phyloP scores from a whole-genome alignment of 805 yeast species.

The Zygosaccharomyces lentus region DNA sequence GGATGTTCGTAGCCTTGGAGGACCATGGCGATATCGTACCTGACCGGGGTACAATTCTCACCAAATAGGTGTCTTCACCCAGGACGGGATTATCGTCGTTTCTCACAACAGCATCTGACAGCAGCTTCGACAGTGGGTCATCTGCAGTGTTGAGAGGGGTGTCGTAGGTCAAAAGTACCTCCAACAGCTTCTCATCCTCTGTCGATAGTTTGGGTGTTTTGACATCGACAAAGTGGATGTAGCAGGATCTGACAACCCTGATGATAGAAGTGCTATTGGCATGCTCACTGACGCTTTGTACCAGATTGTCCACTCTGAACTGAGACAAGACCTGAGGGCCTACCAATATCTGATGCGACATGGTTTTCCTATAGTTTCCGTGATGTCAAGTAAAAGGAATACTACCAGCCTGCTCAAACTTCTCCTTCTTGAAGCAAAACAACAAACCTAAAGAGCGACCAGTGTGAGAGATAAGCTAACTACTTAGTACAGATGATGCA shows the following conservation, averaged over 20 bases:
- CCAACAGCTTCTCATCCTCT: slow-evolving; percentile 46
- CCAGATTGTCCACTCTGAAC: slow-evolving; percentile 73
- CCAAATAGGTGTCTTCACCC: slow-evolving; percentile 48
- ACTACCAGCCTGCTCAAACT: neutral
- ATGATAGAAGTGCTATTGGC: slow-evolving; percentile 62
- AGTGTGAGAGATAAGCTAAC: neutral
- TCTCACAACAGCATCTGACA: slow-evolving; percentile 29
- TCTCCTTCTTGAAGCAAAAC: neutral
- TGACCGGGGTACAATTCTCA: slow-evolving; percentile 82
- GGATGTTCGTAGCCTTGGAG: slow-evolving; percentile 94
- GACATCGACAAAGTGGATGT: slow-evolving; percentile 74
- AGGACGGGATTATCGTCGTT: slow-evolving; percentile 23
- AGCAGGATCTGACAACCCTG: slow-evolving; percentile 65
- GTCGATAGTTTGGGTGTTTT: slow-evolving; percentile 36
- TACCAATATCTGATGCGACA: slow-evolving; percentile 55
- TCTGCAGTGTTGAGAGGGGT: slow-evolving; percentile 47
- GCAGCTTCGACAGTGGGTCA: slow-evolving; percentile 36
- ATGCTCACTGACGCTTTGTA: slow-evolving; percentile 65
- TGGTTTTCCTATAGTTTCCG: slow-evolving; percentile 13
- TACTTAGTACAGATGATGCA: neutral
- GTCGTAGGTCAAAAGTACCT: slow-evolving; percentile 71
- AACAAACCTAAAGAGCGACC: neutral
- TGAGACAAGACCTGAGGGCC: slow-evolving; percentile 90
- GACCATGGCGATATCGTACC: slow-evolving; percentile 99
- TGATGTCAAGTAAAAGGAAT: neutral